phyloP scores from a whole-genome alignment of 352 stramenopile species.

The Stephanocyclus meneghinianus region DNA sequence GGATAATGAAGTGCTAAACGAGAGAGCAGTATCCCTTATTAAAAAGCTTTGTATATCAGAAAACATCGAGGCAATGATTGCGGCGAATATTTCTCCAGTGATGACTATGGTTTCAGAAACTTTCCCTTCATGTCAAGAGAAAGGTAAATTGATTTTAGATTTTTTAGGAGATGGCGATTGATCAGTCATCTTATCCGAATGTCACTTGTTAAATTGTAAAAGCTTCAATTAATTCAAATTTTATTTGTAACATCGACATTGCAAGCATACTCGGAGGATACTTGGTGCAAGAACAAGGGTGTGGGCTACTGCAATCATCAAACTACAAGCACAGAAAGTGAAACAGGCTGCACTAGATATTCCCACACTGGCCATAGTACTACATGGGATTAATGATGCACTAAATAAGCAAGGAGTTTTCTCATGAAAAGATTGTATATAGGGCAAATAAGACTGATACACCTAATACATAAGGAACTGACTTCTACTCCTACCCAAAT shows the following conservation, averaged over 20 bases:
- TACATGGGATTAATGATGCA: too few relatives aligned
- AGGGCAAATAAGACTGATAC: too few relatives aligned
- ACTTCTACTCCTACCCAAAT: too few relatives aligned
- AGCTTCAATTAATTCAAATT: neutral
- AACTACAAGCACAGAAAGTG: too few relatives aligned
- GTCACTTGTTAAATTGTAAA: neutral
- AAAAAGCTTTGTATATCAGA: slow-evolving; percentile 32
- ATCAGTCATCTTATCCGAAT: neutral
- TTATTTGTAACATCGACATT: neutral
- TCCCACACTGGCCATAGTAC: too few relatives aligned
- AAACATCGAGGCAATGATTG: slow-evolving; percentile 27
- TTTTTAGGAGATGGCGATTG: slow-evolving; percentile 9
- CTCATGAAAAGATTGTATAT: too few relatives aligned
- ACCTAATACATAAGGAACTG: too few relatives aligned
- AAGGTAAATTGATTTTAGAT: slow-evolving; percentile 14
- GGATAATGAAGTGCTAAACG: slow-evolving; percentile 52
- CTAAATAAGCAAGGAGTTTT: too few relatives aligned
- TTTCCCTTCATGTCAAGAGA: slow-evolving; percentile 10
- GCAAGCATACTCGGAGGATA: too few relatives aligned
- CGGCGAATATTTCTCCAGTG: slow-evolving; percentile 27
- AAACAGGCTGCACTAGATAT: too few relatives aligned
- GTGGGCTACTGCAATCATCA: too few relatives aligned
- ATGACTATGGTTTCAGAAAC: slow-evolving; percentile 21
- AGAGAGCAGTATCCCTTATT: slow-evolving; percentile 38
- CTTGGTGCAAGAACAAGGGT: too few relatives aligned